Percentiles rank a stretch among this genome's conserved stretches.
phyloP scores from a whole-genome alignment of 495 filamentous ascomycete genomes.

The Podospora anserina region DNA sequence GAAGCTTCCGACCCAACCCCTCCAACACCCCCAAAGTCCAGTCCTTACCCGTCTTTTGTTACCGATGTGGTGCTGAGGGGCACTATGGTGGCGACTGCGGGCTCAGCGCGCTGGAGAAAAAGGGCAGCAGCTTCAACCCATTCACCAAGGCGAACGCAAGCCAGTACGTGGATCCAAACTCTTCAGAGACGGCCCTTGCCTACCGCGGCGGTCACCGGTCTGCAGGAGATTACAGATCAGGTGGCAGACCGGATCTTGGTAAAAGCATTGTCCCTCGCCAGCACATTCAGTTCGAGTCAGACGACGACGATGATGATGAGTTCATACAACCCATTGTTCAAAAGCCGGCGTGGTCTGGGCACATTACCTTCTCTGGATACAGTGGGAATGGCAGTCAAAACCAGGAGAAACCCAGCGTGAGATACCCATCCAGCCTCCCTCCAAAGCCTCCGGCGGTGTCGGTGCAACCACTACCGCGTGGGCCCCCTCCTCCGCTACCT shows the following conservation, averaged over 20 bases:
- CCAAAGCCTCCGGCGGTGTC: background rate
- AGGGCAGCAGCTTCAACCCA: constrained; percentile 24
- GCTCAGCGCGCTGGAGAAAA: constrained; percentile 14
- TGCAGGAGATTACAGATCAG: background rate
- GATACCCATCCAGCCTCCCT: background rate
- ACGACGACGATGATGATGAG: constrained; percentile 41
- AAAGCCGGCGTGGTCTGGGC: constrained; percentile 20
- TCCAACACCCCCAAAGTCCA: constrained; percentile 34
- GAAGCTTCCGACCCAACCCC: constrained; percentile 30
- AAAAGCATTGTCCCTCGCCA: constrained; percentile 36
- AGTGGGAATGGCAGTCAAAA: constrained; percentile 8
- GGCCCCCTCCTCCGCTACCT: constrained; percentile 20
- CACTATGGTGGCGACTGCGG: constrained; percentile 43
- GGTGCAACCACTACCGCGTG: constrained; percentile 23
- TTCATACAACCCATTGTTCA: constrained; percentile 39
- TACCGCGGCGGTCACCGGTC: constrained; percentile 8
- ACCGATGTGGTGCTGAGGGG: constrained; percentile 36
- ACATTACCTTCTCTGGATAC: constrained; percentile 34
- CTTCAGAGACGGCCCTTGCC: constrained; percentile 31
- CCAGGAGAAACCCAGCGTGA: constrained; percentile 11
- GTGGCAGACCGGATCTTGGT: constrained; percentile 34
- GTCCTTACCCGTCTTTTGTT: constrained; percentile 40
- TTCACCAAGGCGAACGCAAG: constrained; percentile 37
- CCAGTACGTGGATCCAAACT: constrained; percentile 38
- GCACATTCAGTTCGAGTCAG: constrained; percentile 41